Evolutionary conservation across 2,329 filamentous ascomycete genomes (phyloP).

Genomic region (Cladorrhinum sp.): DNA sequence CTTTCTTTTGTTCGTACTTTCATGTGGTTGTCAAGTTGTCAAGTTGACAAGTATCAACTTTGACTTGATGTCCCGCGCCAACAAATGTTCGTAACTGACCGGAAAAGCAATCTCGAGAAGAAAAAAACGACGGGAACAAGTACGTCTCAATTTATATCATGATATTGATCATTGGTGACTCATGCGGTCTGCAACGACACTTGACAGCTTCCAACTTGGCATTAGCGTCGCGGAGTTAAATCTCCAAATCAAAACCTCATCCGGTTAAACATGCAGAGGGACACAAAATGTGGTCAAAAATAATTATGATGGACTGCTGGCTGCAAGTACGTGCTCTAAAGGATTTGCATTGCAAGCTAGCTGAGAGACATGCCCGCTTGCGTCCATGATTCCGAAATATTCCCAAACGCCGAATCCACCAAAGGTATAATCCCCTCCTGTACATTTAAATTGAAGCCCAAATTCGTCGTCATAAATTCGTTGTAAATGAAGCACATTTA

Average conservation of each 20-base stretch:
- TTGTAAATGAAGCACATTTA: conserved; percentile 2
- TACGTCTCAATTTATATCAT: too few species aligned
- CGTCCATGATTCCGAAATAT: neutral
- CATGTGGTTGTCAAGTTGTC: too few species aligned
- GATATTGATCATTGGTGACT: too few species aligned
- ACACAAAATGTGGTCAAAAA: neutral
- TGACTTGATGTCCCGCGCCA: too few species aligned
- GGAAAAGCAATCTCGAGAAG: too few species aligned
- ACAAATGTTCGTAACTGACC: too few species aligned
- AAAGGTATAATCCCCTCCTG: conserved; percentile 3
- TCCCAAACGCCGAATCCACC: conserved; percentile 5
- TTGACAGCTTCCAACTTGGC: too few species aligned
- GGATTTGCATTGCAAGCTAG: neutral
- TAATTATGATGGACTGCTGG: neutral
- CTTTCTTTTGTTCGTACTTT: too few species aligned
- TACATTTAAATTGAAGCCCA: conserved; percentile 1
- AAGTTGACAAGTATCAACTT: too few species aligned
- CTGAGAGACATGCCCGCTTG: neutral
- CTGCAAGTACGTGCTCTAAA: neutral
- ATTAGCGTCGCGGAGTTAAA: neutral
- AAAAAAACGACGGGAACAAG: too few species aligned
- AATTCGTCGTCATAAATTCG: conserved; percentile 1
- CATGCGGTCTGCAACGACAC: too few species aligned
- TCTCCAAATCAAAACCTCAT: neutral
- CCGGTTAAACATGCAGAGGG: neutral